Conservation (phyloP, 2,329 filamentous ascomycete species). For the Talaromyces funiculosus region DNA sequence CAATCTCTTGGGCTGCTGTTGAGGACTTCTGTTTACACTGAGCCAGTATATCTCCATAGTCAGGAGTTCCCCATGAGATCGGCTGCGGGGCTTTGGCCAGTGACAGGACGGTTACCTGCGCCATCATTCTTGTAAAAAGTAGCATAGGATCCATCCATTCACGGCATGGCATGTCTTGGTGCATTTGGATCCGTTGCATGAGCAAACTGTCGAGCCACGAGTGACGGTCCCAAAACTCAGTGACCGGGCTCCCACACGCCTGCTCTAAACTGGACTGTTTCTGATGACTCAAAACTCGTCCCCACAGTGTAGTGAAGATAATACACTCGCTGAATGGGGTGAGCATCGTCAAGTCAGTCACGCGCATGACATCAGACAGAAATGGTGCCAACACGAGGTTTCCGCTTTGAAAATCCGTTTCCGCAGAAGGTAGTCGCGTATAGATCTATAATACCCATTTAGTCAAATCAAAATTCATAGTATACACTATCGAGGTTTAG, state of each 20-base stretch:
- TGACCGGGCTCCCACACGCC: conserved; percentile 7
- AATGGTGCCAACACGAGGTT: conserved; percentile 22
- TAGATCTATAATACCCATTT: conserved; percentile 18
- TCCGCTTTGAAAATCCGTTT: conserved; percentile 31
- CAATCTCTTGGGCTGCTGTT: too few relatives aligned
- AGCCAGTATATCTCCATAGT: too few relatives aligned
- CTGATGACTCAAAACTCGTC: conserved; percentile 9
- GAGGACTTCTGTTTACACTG: too few relatives aligned
- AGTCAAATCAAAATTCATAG: too few relatives aligned
- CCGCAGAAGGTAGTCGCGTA: conserved; percentile 32
- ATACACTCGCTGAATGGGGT: conserved; percentile 30
- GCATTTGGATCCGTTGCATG: conserved; percentile 6
- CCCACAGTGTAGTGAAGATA: conserved; percentile 24
- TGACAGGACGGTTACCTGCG: conserved; percentile 13
- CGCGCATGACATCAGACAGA: conserved; percentile 27
- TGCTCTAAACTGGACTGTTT: conserved; percentile 6
- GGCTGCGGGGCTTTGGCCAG: too few relatives aligned
- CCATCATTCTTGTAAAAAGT: conserved; percentile 15
- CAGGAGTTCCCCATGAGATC: too few relatives aligned
- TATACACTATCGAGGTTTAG: too few relatives aligned
- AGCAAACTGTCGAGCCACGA: conserved; percentile 14
- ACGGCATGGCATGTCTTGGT: conserved; percentile 8
- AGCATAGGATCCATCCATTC: conserved; percentile 14
- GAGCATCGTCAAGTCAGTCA: conserved; percentile 13
- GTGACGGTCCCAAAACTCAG: conserved; percentile 17